phyloP scores from a whole-genome alignment of 352 stramenopile species.

The Pythium angustatum region DNA sequence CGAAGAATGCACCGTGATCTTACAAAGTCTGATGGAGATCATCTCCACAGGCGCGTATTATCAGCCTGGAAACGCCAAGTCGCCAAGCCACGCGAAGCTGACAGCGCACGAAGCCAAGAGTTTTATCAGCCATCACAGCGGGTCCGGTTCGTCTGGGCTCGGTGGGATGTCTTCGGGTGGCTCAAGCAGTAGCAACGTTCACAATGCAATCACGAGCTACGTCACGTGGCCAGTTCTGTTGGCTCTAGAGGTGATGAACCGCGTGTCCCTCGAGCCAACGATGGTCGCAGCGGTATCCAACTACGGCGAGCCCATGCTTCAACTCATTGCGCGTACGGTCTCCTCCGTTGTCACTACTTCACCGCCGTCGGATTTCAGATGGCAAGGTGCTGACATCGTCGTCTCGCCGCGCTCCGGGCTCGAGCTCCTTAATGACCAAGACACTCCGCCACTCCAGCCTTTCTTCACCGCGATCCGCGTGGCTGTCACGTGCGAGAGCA shows the following conservation, averaged over 20 bases:
- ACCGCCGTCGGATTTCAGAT: slow-evolving; percentile 66
- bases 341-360: slow-evolving; percentile 83
- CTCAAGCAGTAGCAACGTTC: slow-evolving; percentile 20
- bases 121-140: slow-evolving; percentile 47
- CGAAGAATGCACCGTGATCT: slow-evolving; percentile 63
- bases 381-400: slow-evolving; percentile 40
- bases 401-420: slow-evolving; percentile 60
- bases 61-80: slow-evolving; percentile 51
- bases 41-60: slow-evolving; percentile 77
- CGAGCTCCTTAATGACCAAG: slow-evolving; percentile 82
- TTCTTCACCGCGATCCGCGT: slow-evolving; percentile 84
- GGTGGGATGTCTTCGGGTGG: slow-evolving; percentile 17
- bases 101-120: slow-evolving; percentile 63
- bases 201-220: slow-evolving; percentile 50
- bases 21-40: slow-evolving; percentile 71
- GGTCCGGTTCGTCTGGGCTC: slow-evolving; percentile 29
- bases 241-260: slow-evolving; percentile 80
- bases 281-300: slow-evolving; percentile 74
- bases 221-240: slow-evolving; percentile 85
- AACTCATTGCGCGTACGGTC: slow-evolving; percentile 60
- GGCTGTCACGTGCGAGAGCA: slow-evolving; percentile 69
- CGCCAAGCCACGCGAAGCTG: slow-evolving; percentile 50
- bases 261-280: slow-evolving; percentile 58
- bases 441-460: slow-evolving; percentile 69
- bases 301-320: slow-evolving; percentile 55